Evolutionary conservation across 495 filamentous ascomycete genomes (phyloP).

Genomic region (Staphylotrichum tortipilum): DNA sequence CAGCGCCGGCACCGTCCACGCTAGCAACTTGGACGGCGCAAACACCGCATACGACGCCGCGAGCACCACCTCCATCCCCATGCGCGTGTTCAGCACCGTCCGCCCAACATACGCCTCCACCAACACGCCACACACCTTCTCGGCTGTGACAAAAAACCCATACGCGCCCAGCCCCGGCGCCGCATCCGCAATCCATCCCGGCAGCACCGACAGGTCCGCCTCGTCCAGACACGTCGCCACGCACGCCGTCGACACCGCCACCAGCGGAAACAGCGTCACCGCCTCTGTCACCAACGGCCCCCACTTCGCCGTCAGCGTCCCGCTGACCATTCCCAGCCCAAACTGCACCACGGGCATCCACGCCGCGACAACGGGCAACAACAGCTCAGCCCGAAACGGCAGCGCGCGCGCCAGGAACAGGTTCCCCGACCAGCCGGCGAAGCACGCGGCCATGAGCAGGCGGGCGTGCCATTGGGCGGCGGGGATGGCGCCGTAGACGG

Average conservation of each 20-base stretch:
- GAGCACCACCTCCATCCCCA: slow-evolving; percentile 61
- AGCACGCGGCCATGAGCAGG: slow-evolving; percentile 53
- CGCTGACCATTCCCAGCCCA: slow-evolving; percentile 56
- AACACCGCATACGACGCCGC: slow-evolving; percentile 53
- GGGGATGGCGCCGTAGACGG: slow-evolving; percentile 78
- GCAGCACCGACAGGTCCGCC: slow-evolving; percentile 46
- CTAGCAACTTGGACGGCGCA: slow-evolving; percentile 57
- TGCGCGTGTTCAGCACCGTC: slow-evolving; percentile 54
- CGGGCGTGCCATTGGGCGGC: slow-evolving; percentile 60
- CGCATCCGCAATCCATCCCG: slow-evolving; percentile 48
- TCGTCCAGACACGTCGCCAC: slow-evolving; percentile 55
- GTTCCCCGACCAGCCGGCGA: slow-evolving; percentile 54
- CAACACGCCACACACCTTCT: slow-evolving; percentile 42
- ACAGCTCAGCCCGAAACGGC: slow-evolving; percentile 51
- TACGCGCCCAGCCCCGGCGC: slow-evolving; percentile 55
- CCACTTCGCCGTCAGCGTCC: slow-evolving; percentile 50
- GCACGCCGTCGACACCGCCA: slow-evolving; percentile 57
- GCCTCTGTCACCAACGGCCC: slow-evolving; percentile 71
- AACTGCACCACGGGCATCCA: slow-evolving; percentile 67
- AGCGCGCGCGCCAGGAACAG: slow-evolving; percentile 37
- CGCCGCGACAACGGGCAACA: slow-evolving; percentile 67
- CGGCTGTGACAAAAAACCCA: slow-evolving; percentile 51
- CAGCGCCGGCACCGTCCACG: slow-evolving; percentile 58
- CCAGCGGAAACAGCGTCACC: slow-evolving; percentile 62
- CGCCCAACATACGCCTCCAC: slow-evolving; percentile 51